Evolutionary conservation across 371 early-diverging fungal species (phyloP).

Genomic region (Mucor ambiguus): DNA sequence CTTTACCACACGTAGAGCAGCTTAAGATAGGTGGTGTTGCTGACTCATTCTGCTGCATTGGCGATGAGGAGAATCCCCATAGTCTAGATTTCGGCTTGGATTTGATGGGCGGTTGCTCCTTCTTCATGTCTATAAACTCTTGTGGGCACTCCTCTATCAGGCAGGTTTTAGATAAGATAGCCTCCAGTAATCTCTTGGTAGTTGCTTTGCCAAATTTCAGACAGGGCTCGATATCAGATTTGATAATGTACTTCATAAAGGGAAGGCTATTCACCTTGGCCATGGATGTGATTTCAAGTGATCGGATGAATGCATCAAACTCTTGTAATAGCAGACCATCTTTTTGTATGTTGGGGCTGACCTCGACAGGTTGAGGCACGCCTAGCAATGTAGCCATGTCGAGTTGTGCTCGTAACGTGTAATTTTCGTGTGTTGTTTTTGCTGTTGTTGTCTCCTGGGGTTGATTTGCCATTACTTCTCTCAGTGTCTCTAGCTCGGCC

Average conservation of each 20-base stretch:
- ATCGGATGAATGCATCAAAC: slow-evolving; percentile 19
- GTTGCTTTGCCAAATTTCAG: slow-evolving; percentile 89
- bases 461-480: slow-evolving; percentile 23
- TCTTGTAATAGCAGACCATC: slow-evolving; percentile 18
- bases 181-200: slow-evolving; percentile 78
- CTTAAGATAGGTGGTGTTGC: slow-evolving; percentile 19
- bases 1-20: slow-evolving; percentile 47
- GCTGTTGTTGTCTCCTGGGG: neutral
- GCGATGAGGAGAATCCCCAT: slow-evolving; percentile 33
- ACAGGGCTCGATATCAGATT: slow-evolving; percentile 76
- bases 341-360: slow-evolving; percentile 4
- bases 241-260: slow-evolving; percentile 43
- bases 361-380: slow-evolving; percentile 10
- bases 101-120: neutral
- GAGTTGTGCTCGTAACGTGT: slow-evolving; percentile 18
- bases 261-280: slow-evolving; percentile 15
- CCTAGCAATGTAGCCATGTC: slow-evolving; percentile 14
- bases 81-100: slow-evolving; percentile 9
- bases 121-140: slow-evolving; percentile 5
- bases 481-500: slow-evolving; percentile 25
- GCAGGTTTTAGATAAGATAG: slow-evolving; percentile 74
- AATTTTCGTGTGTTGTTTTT: slow-evolving; percentile 24
- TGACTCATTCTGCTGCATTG: neutral
- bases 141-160: slow-evolving; percentile 39
- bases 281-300: slow-evolving; percentile 4